These are phyloP conservation scores for Aspergillus sclerotiicarbonarius DNA, from an alignment of 495 filamentous ascomycete species.

Conservation along the genomic window DNA sequence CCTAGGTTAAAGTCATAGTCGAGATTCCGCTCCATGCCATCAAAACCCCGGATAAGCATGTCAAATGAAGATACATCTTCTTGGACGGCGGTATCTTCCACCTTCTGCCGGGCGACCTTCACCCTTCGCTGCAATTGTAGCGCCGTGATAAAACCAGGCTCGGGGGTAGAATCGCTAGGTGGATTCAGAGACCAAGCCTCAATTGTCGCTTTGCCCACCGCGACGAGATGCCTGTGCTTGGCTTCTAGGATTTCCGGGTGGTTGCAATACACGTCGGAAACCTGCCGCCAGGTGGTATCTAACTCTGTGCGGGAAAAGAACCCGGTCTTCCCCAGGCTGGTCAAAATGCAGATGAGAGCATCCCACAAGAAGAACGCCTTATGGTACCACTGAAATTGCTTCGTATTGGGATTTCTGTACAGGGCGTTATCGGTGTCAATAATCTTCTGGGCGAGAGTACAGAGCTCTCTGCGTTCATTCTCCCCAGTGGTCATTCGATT, in stretches of 20 bases:
- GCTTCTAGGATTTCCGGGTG: slow-evolving; percentile 5
- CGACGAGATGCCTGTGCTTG: slow-evolving; percentile 2
- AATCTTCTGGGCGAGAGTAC: slow-evolving; percentile 21
- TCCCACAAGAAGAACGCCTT: slow-evolving; percentile 20
- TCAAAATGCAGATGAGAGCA: slow-evolving; percentile 16
- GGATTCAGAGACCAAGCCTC: slow-evolving; percentile 14
- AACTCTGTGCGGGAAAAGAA: slow-evolving; percentile 12
- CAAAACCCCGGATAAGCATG: neutral
- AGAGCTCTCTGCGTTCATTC: slow-evolving; percentile 10
- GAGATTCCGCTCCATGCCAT: neutral
- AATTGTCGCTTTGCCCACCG: slow-evolving; percentile 8
- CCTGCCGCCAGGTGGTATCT: slow-evolving; percentile 1
- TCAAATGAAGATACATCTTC: neutral
- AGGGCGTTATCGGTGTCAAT: slow-evolving; percentile 17
- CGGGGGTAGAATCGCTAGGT: neutral
- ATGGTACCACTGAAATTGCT: slow-evolving; percentile 14
- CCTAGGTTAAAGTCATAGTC: neutral
- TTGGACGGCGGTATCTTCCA: neutral
- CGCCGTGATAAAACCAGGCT: slow-evolving; percentile 10
- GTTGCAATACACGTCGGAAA: slow-evolving; percentile 10
- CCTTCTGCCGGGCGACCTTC: neutral
- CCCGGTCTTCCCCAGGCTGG: slow-evolving; percentile 9
- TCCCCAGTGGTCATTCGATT: slow-evolving; percentile 11
- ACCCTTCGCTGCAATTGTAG: neutral
- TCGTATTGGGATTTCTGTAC: slow-evolving; percentile 4